Conservation (phyloP, 352 stramenopile species). For the Aphanomyces invadans region DNA sequence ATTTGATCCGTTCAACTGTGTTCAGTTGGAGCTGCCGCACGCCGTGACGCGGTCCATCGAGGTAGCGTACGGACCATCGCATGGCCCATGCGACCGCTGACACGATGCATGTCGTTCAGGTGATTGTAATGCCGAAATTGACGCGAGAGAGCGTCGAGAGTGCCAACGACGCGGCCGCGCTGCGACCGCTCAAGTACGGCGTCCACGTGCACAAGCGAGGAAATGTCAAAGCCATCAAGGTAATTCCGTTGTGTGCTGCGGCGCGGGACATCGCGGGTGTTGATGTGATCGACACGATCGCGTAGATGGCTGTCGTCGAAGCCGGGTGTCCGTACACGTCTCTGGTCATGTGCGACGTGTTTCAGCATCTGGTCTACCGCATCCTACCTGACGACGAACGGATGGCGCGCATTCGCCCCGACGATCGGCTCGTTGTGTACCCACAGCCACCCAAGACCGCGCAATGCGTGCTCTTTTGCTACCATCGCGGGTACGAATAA, state of each 20-base stretch:
- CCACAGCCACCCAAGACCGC: slow-evolving; percentile 32
- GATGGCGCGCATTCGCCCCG: slow-evolving; percentile 48
- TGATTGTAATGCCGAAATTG: slow-evolving; percentile 12
- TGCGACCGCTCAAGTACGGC: slow-evolving; percentile 36
- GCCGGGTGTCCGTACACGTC: slow-evolving; percentile 2
- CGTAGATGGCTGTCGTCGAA: slow-evolving; percentile 16
- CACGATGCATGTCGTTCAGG: background rate
- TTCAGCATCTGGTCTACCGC: slow-evolving; percentile 70
- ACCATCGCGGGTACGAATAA: slow-evolving; percentile 47
- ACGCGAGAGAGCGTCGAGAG: background rate
- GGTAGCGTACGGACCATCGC: too few relatives aligned
- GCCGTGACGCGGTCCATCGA: slow-evolving; percentile 56
- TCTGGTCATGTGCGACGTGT: slow-evolving; percentile 59
- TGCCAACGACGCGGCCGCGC: background rate
- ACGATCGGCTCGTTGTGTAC: slow-evolving; percentile 71
- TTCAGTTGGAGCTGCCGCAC: slow-evolving; percentile 89
- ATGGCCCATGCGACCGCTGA: too few relatives aligned
- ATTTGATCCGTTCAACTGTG: slow-evolving; percentile 96
- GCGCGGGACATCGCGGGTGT: background rate
- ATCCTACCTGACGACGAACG: slow-evolving; percentile 58
- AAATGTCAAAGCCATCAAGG: slow-evolving; percentile 18
- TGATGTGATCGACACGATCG: background rate
- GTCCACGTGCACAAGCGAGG: slow-evolving; percentile 53
- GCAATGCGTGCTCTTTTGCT: slow-evolving; percentile 45
- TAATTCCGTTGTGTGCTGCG: background rate